Evolutionary conservation across 306 rosid genomes (phyloP).

Genomic region (Trifolium repens): DNA sequence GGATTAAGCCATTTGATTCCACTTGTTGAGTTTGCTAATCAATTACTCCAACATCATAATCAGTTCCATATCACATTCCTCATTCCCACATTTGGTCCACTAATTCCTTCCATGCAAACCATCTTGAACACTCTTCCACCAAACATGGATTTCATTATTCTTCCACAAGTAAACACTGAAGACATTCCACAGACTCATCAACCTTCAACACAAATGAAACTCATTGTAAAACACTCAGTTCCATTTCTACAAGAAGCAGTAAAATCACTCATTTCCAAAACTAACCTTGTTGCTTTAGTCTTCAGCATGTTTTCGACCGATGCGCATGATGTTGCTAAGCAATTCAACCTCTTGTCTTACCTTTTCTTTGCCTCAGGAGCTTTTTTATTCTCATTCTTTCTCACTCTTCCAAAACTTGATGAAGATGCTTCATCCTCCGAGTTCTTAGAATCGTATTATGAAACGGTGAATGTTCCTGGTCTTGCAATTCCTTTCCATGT

Average conservation of each 20-base stretch:
- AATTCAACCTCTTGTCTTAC: conserved; percentile 40
- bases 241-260: conserved; percentile 30
- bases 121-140: conserved; percentile 39
- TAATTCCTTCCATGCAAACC: neutral
- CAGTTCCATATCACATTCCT: conserved; percentile 2
- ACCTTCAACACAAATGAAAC: neutral
- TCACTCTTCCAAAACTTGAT: conserved; percentile 26
- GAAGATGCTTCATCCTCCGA: neutral
- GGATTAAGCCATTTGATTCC: conserved; percentile 43
- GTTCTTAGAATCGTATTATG: neutral
- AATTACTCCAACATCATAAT: neutral
- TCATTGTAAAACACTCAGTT: conserved; percentile 16
- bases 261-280: neutral
- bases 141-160: conserved; percentile 22
- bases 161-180: conserved; percentile 30
- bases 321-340: conserved; percentile 22
- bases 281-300: conserved; percentile 23
- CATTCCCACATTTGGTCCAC: conserved; percentile 36
- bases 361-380: conserved; percentile 20
- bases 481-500: neutral
- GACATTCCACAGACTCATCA: neutral
- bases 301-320: conserved; percentile 9
- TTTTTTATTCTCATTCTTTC: neutral
- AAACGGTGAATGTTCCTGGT: conserved; percentile 6
- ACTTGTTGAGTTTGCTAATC: conserved; percentile 34